Percentiles rank a stretch among this genome's conserved stretches.
phyloP scores from a whole-genome alignment of 2,329 filamentous ascomycete genomes.

The Ophiostoma triangulosporum region DNA sequence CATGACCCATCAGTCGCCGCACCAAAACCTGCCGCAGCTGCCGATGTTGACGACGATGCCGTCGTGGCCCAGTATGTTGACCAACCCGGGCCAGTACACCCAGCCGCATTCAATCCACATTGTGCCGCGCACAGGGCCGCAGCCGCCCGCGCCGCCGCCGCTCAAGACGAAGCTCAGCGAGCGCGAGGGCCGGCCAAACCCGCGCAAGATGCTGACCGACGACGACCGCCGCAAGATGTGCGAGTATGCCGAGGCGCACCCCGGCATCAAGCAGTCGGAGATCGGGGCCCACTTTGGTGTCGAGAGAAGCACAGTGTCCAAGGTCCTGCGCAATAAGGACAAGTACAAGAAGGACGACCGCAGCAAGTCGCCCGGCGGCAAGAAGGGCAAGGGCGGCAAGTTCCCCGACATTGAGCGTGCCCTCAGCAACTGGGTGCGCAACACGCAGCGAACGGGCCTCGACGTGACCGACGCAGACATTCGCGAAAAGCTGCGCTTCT shows the following conservation, averaged over 20 bases:
- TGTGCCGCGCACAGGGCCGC: conserved; percentile 3
- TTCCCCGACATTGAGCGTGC: conserved; percentile 85
- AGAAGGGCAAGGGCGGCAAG: conserved; percentile 73
- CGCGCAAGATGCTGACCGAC: conserved; percentile 79
- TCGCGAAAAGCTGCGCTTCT: conserved; percentile 69
- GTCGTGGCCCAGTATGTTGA: conserved; percentile 72
- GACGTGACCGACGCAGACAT: conserved; percentile 69
- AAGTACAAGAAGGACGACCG: conserved; percentile 80
- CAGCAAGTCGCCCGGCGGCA: conserved; percentile 58
- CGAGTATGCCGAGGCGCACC: conserved; percentile 80
- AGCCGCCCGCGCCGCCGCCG: conserved; percentile 32
- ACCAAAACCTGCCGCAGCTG: conserved; percentile 37
- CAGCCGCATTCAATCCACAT: conserved; percentile 21
- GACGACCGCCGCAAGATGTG: conserved; percentile 89
- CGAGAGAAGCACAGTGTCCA: conserved; percentile 98
- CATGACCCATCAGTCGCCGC: conserved; percentile 21
- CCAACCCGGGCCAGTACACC: conserved; percentile 53
- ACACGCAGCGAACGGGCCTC: conserved; percentile 63
- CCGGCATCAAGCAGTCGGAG: conserved; percentile 84
- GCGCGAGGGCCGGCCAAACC: conserved; percentile 42
- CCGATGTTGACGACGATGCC: conserved; percentile 54
- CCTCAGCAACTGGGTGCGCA: conserved; percentile 73
- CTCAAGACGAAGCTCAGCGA: conserved; percentile 30
- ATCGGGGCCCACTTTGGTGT: conserved; percentile 94
- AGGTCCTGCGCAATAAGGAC: conserved; percentile 87